phyloP scores from a whole-genome alignment of 148 eudicot species.

The Spergularia marina region DNA sequence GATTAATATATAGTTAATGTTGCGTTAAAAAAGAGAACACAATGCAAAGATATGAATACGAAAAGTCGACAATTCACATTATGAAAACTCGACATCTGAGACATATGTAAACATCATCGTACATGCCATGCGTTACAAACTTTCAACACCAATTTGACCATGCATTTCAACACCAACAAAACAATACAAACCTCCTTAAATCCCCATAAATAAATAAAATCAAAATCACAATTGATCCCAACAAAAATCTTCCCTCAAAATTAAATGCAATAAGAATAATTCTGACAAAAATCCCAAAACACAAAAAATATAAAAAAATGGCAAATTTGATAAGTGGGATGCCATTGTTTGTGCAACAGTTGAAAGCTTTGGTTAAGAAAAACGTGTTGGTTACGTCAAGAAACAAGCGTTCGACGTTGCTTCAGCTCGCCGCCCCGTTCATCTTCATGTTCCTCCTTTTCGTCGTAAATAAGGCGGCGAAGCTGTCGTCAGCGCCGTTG shows the following conservation, averaged over 20 bases:
- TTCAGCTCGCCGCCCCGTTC: slow-evolving; percentile 29
- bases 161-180: neutral
- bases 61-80: no score
- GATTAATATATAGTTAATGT: no score
- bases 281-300: neutral
- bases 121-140: no score
- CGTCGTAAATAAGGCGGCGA: slow-evolving; percentile 17
- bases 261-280: no score
- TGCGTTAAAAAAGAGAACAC: no score
- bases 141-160: no score
- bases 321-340: slow-evolving; percentile 1
- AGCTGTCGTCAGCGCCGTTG: neutral
- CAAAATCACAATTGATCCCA: no score
- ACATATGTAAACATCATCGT: no score
- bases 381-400: slow-evolving; percentile 27
- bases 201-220: no score
- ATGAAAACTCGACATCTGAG: no score
- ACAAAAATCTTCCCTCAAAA: no score
- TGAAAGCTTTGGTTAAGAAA: slow-evolving; percentile 24
- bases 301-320: neutral
- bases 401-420: slow-evolving; percentile 22
- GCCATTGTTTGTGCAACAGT: slow-evolving; percentile 27
- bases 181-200: neutral
- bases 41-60: no score
- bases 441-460: slow-evolving; percentile 29